Evolutionary conservation across 176 grass and related monocot species (phyloP), one percentile per base, ranked within the genome.

Genomic region (Pontederia paniculata): DNA sequence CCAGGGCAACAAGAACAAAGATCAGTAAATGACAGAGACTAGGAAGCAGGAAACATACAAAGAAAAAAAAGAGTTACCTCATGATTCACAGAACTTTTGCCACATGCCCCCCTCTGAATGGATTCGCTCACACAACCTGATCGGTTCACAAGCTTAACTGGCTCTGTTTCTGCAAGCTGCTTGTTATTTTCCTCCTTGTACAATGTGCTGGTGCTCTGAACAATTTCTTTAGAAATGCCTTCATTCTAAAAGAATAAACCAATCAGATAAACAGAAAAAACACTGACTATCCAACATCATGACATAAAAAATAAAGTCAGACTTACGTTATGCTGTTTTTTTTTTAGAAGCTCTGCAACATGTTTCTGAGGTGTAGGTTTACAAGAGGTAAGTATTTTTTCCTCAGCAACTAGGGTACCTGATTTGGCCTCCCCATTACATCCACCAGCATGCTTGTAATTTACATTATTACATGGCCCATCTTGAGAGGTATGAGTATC

Each of bases 171-270:
- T 42, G 10, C 15, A 66, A 16, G 55, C 10, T 44, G 5, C 0
- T 25, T 53, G 23, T 59, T 14, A 28, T 15, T 45, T 63, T 54
- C 17, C 4, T 42, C 63, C 75, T 42, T 66, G 43, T 60, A 43
- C 14, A 67, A 28, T 41, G 44, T 48, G 61, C 66, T 42, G 21
- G 8, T 21, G 12, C 44, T 62, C 17, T 43, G 16, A 44, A 47
- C 44, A 45, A 50, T 50, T 62, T 5, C 59, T 10, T 62, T 44
- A 12, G 42, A 37, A 62, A 41, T 42, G 45, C 14, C 59, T 45
- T 45, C 55, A 62, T 21, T 62, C 41, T 45, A 45, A 45, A 8
- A 62, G 12, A 17, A 15, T 9, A 10, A 37, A 37, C 3, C 3
- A 17, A 62, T 45, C n/a, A 42, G 9, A 46, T 4, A 9, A 62